phyloP scores from a whole-genome alignment of 2,329 filamentous ascomycete genomes.

The Fusarium aywerte region DNA sequence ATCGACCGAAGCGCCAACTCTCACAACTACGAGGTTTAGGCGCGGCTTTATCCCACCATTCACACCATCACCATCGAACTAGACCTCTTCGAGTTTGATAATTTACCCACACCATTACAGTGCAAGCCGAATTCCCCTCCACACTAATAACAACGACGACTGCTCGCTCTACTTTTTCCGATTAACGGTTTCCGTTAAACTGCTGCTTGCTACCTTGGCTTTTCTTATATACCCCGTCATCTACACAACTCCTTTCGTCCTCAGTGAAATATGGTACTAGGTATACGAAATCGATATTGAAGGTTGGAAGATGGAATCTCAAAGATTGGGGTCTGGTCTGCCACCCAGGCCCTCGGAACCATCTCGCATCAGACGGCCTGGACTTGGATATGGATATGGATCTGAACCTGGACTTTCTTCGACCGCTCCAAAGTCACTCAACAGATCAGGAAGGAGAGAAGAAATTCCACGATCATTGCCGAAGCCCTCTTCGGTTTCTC shows the following conservation, averaged over 20 bases:
- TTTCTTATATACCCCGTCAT: slow-evolving; percentile 31
- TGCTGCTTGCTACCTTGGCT: slow-evolving; percentile 2
- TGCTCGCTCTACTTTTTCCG: slow-evolving; percentile 24
- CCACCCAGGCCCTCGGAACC: slow-evolving; percentile 55
- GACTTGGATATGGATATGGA: slow-evolving; percentile 20
- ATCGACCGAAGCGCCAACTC: slow-evolving; percentile 39
- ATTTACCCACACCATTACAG: slow-evolving; percentile 40
- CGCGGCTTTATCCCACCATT: slow-evolving; percentile 39
- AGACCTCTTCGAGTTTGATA: slow-evolving; percentile 40
- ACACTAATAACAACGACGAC: slow-evolving; percentile 46
- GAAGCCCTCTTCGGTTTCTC: slow-evolving; percentile 32
- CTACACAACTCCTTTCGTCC: neutral
- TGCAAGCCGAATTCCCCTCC: slow-evolving; percentile 29
- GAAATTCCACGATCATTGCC: slow-evolving; percentile 32
- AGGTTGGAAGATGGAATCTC: slow-evolving; percentile 57
- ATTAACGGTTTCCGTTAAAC: slow-evolving; percentile 35
- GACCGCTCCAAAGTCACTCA: slow-evolving; percentile 41
- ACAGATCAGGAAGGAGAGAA: slow-evolving; percentile 39
- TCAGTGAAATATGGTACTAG: slow-evolving; percentile 39
- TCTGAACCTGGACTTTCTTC: slow-evolving; percentile 36
- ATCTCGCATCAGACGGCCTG: slow-evolving; percentile 46
- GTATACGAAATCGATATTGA: slow-evolving; percentile 33
- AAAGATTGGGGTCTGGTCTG: slow-evolving; percentile 54
- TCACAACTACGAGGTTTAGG: slow-evolving; percentile 34
- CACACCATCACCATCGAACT: slow-evolving; percentile 44